These are phyloP conservation scores for Gracilaria gracilis DNA, from an alignment of 23 red algal genomes.

Conservation along the genomic window DNA sequence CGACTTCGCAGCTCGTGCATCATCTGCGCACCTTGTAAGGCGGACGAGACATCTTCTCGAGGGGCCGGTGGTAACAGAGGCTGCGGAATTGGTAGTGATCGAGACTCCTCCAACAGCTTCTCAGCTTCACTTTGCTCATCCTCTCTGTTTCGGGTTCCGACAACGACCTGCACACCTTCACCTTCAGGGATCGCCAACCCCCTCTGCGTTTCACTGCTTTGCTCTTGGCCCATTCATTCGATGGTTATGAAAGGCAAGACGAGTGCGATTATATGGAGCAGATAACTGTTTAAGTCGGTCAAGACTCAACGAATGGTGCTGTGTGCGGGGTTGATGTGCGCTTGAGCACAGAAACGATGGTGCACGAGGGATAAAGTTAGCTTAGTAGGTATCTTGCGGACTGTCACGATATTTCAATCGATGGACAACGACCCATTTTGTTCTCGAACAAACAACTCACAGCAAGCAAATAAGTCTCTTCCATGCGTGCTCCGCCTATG, in stretches of 20 bases:
- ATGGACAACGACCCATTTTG: neutral
- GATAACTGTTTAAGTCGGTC: neutral
- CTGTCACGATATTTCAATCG: neutral
- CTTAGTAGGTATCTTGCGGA: neutral
- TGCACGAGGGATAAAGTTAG: neutral
- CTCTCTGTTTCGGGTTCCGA: neutral
- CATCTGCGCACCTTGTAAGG: slow-evolving; percentile 55
- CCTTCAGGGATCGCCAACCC: neutral
- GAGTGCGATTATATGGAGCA: neutral
- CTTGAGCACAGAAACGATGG: neutral
- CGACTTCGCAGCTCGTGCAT: slow-evolving; percentile 59
- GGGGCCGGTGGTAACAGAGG: slow-evolving; percentile 54
- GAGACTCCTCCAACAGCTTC: slow-evolving; percentile 39
- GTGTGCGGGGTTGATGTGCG: neutral
- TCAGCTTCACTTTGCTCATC: slow-evolving; percentile 13
- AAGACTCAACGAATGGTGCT: neutral
- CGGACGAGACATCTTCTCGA: slow-evolving; percentile 50
- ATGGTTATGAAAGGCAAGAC: neutral
- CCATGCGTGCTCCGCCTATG: too few relatives aligned
- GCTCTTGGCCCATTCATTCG: slow-evolving; percentile 80
- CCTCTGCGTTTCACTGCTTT: slow-evolving; percentile 28
- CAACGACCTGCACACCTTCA: slow-evolving; percentile 43
- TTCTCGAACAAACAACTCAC: neutral
- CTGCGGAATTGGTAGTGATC: slow-evolving; percentile 44
- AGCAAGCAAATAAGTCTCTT: too few relatives aligned